Percentiles rank a stretch among this genome's conserved stretches.
Conservation (phyloP, 2,329 filamentous ascomycete genomes). For the Colletotrichum truncatum region DNA sequence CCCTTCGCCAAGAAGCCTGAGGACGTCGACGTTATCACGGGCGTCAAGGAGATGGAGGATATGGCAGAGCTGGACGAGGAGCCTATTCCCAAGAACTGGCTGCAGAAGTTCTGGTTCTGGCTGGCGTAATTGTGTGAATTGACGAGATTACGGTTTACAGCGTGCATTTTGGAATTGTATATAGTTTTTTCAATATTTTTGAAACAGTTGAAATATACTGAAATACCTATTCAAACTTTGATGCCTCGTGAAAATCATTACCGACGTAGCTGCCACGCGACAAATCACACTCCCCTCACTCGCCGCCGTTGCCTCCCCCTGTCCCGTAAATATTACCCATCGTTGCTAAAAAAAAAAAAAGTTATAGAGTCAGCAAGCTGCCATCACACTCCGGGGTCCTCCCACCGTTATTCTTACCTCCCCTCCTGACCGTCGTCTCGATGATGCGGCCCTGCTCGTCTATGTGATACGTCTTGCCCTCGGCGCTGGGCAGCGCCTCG, state of each 20-base stretch:
- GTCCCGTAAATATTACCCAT: too few relatives aligned
- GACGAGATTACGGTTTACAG: too few relatives aligned
- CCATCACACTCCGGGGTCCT: neutral
- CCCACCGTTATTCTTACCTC: neutral
- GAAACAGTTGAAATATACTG: neutral
- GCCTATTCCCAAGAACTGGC: constrained; percentile 58
- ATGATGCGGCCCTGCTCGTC: constrained; percentile 26
- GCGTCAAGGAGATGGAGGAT: constrained; percentile 71
- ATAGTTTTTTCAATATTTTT: neutral
- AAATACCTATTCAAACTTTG: neutral
- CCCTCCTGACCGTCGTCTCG: constrained; percentile 22
- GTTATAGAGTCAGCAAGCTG: too few relatives aligned
- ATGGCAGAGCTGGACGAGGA: constrained; percentile 57
- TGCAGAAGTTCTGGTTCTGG: constrained; percentile 66
- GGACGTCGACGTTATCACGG: constrained; percentile 65
- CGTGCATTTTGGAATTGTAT: neutral
- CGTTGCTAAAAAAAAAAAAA: too few relatives aligned
- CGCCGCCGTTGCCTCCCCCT: too few relatives aligned
- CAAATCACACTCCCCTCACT: too few relatives aligned
- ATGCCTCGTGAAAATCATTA: too few relatives aligned
- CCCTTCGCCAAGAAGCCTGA: constrained; percentile 50
- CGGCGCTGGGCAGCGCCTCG: constrained; percentile 16
- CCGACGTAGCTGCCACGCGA: too few relatives aligned
- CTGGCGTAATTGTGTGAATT: constrained; percentile 53
- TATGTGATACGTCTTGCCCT: constrained; percentile 30